Conservation (phyloP, 108 stramenopile species). For the Bacterosira constricta region DNA sequence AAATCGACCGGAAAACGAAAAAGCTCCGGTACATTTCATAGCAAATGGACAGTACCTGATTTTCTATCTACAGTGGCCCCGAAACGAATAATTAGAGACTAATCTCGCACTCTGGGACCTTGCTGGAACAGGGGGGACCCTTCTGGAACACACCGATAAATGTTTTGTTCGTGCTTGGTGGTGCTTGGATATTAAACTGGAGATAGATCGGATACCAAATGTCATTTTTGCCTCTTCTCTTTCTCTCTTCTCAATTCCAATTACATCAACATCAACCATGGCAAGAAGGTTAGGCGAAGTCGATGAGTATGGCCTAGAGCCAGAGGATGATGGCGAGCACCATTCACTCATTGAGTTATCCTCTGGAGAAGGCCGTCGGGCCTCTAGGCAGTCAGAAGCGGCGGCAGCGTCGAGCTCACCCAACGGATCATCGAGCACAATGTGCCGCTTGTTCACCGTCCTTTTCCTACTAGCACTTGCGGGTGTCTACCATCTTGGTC, state of each 20-base stretch:
- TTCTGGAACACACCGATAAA: too few relatives aligned
- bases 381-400: neutral
- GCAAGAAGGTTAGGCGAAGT: neutral
- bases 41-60: too few relatives aligned
- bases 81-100: too few relatives aligned
- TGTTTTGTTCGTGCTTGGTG: too few relatives aligned
- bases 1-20: too few relatives aligned
- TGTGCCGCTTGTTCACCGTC: neutral
- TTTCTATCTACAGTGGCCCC: too few relatives aligned
- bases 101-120: too few relatives aligned
- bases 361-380: neutral
- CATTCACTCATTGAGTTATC: neutral
- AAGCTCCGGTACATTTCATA: too few relatives aligned
- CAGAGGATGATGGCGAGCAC: neutral
- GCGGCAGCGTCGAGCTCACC: neutral
- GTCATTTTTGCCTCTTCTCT: too few relatives aligned
- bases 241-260: neutral
- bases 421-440: neutral
- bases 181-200: too few relatives aligned
- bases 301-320: conserved; percentile 1
- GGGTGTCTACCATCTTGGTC: conserved; percentile 3
- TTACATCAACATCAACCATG: neutral
- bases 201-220: too few relatives aligned
- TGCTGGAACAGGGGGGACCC: too few relatives aligned
- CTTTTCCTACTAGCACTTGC: neutral